Evolutionary conservation across 2,329 filamentous ascomycete species (phyloP).

Genomic region (Neopestalotiopsis rosae): DNA sequence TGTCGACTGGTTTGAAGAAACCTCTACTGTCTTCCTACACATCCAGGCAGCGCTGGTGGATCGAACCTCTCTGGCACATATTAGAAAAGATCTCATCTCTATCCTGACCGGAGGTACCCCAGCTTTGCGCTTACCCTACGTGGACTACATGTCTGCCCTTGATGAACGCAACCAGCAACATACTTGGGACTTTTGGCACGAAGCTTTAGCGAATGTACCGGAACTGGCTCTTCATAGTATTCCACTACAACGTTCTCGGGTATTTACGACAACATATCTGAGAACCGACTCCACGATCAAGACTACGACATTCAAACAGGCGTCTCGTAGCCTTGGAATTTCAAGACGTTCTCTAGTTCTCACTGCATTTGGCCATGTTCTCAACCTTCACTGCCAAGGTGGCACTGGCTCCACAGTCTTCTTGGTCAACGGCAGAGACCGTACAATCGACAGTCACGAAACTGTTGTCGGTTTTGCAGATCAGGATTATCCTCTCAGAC

Average conservation of each 20-base stretch:
- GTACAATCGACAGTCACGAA: conserved; percentile 17
- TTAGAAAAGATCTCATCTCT: conserved; percentile 5
- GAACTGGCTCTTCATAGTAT: conserved; percentile 14
- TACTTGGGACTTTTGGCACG: conserved; percentile 14
- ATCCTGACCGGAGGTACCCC: conserved; percentile 11
- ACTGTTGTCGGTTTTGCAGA: conserved; percentile 19
- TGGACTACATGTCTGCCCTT: neutral
- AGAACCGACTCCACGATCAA: neutral
- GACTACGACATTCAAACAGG: neutral
- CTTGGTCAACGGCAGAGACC: conserved; percentile 16
- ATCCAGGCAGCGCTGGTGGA: conserved; percentile 2
- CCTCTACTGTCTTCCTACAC: neutral
- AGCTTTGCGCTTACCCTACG: conserved; percentile 4
- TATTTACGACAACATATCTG: neutral
- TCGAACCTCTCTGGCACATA: conserved; percentile 2
- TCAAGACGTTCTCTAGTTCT: conserved; percentile 14
- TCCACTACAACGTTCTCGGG: conserved; percentile 7
- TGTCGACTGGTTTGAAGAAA: conserved; percentile 7
- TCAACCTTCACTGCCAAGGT: conserved; percentile 17
- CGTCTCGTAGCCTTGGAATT: conserved; percentile 5
- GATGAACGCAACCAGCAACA: neutral
- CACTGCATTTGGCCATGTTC: conserved; percentile 16
- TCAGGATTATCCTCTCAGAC: conserved; percentile 17
- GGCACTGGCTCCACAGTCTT: conserved; percentile 12
- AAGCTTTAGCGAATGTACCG: conserved; percentile 4